Evolutionary conservation across 176 grass and related monocot species (phyloP).

Genomic region (Zea luxurians): DNA sequence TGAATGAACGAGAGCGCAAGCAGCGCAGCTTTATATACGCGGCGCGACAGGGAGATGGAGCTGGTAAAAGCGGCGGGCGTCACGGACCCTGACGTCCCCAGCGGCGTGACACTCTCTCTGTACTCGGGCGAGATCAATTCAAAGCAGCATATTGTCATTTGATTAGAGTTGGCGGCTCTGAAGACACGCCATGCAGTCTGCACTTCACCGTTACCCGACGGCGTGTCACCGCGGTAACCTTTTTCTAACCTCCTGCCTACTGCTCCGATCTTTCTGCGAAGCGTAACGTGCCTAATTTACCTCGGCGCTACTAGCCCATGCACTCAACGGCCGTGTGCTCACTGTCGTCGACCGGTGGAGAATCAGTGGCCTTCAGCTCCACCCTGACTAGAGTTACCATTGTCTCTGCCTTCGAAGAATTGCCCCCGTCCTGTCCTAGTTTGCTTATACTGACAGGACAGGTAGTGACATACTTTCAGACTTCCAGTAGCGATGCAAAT

Average conservation of each 20-base stretch:
- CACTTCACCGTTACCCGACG: not conserved
- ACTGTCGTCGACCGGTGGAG: not conserved
- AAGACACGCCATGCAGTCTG: not conserved
- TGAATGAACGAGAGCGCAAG: not conserved
- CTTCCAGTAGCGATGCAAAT: too few relatives aligned
- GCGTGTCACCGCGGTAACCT: conserved; percentile 13
- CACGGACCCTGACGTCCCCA: not conserved
- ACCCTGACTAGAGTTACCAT: too few relatives aligned
- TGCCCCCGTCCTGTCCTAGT: too few relatives aligned
- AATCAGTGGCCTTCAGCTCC: not conserved
- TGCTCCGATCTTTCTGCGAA: not conserved
- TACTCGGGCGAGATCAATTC: not conserved
- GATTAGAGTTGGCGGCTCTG: not conserved
- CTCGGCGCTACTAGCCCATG: not conserved
- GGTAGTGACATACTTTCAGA: too few relatives aligned
- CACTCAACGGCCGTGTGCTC: not conserved
- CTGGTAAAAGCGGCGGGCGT: not conserved
- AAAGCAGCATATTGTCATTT: not conserved
- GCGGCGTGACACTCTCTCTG: not conserved
- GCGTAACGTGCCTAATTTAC: conserved; percentile 12
- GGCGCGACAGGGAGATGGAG: not conserved
- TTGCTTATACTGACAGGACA: too few relatives aligned
- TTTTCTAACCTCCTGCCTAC: not conserved
- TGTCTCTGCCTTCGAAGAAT: too few relatives aligned
- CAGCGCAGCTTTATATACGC: conserved; percentile 18